Evolutionary conservation across 768 basidiomycete species (phyloP).

Genomic region (Tulasnella sp.): DNA sequence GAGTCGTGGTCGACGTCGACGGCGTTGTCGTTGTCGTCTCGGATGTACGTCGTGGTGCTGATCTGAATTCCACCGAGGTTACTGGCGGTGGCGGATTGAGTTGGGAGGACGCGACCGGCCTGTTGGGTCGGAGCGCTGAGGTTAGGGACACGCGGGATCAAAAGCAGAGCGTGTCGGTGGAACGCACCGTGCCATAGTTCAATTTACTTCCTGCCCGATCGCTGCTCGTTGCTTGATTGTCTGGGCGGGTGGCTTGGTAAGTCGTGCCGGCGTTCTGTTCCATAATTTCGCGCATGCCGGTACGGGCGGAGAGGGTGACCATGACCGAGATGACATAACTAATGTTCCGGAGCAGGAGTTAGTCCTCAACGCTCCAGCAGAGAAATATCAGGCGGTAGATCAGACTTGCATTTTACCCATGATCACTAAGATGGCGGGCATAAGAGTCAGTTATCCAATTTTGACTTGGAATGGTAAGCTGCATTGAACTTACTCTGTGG

Average conservation of each 20-base stretch:
- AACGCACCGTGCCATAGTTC: background rate
- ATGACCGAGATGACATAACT: constrained; percentile 23
- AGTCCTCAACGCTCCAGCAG: background rate
- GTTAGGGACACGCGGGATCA: background rate
- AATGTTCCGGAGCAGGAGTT: background rate
- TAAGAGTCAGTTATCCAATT: background rate
- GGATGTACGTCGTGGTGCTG: constrained; percentile 21
- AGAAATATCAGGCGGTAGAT: background rate
- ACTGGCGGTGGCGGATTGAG: background rate
- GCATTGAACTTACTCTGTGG: background rate
- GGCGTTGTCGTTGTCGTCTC: constrained; percentile 1
- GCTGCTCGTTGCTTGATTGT: background rate
- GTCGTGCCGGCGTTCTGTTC: background rate
- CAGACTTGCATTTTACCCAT: constrained; percentile 23
- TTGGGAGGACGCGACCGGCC: background rate
- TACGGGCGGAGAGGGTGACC: constrained; percentile 14
- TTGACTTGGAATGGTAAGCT: background rate
- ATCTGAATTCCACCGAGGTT: constrained; percentile 1
- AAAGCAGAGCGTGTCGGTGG: background rate
- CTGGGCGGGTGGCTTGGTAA: constrained; percentile 9
- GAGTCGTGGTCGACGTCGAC: background rate
- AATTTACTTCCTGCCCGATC: background rate
- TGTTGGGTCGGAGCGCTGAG: background rate
- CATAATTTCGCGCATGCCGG: constrained; percentile 15
- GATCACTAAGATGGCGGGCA: background rate